Percentiles rank a stretch among this genome's conserved stretches.
Conservation (phyloP, 1,284 basidiomycete species). For the Puccinia triticina region DNA sequence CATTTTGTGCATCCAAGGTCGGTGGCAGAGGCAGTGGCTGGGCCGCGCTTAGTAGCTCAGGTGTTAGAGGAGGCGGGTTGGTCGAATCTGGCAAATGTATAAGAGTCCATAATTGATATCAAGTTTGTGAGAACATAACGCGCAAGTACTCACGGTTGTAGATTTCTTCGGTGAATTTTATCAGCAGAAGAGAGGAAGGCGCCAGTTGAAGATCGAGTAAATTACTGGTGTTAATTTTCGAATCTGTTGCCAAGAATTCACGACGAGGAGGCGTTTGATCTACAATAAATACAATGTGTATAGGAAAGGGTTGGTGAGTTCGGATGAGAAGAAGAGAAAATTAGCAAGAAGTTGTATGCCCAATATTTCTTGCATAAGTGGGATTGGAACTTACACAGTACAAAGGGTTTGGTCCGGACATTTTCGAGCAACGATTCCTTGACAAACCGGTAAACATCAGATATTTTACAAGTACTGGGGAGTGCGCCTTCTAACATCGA, state of each 20-base stretch:
- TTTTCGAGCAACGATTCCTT: conserved; percentile 72
- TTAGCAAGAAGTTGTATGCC: background rate
- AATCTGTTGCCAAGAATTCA: conserved; percentile 77
- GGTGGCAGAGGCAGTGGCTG: conserved; percentile 69
- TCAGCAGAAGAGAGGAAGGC: conserved; percentile 74
- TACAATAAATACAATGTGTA: too few relatives aligned
- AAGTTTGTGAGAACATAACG: background rate
- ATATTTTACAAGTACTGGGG: conserved; percentile 74
- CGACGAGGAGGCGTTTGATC: conserved; percentile 78
- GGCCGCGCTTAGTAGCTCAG: conserved; percentile 66
- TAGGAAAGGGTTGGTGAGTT: background rate
- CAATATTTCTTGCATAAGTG: background rate
- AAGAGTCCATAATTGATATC: background rate
- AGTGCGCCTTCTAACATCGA: conserved; percentile 80
- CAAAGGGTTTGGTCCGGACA: conserved; percentile 73
- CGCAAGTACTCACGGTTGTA: conserved; percentile 68
- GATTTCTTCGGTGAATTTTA: conserved; percentile 73
- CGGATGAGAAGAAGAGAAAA: conserved; percentile 21
- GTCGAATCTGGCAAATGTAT: conserved; percentile 52
- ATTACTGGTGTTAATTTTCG: conserved; percentile 69
- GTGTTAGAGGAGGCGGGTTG: conserved; percentile 70
- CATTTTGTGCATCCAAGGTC: conserved; percentile 54
- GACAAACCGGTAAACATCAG: conserved; percentile 79
- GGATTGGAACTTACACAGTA: conserved; percentile 69
- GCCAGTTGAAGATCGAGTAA: conserved; percentile 74